Evolutionary conservation across 495 filamentous ascomycete species (phyloP).

Genomic region (Neurospora sp.): DNA sequence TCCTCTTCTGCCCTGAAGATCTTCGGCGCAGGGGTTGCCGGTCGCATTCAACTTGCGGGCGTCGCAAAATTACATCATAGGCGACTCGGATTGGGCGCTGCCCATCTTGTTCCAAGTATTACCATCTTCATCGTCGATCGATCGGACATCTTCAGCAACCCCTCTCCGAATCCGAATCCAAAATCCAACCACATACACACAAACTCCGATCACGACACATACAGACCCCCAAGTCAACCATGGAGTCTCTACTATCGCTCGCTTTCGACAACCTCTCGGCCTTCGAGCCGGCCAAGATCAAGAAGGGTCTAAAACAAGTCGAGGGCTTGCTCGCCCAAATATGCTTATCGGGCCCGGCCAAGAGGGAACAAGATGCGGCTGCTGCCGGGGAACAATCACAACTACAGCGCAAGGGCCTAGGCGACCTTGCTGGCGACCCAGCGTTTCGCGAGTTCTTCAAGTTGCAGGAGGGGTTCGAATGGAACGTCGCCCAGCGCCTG

Average conservation of each 20-base stretch:
- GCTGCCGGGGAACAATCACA: constrained; percentile 16
- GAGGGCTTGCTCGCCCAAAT: constrained; percentile 95
- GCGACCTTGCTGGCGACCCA: constrained; percentile 66
- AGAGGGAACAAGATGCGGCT: constrained; percentile 9
- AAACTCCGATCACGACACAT: neutral
- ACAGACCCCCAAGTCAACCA: constrained; percentile 24
- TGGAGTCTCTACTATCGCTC: constrained; percentile 87
- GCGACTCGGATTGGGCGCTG: neutral
- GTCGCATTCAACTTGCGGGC: neutral
- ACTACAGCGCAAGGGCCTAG: constrained; percentile 48
- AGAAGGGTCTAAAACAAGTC: constrained; percentile 89
- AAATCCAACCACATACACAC: neutral
- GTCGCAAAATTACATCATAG: neutral
- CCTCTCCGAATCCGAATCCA: neutral
- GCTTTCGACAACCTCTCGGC: constrained; percentile 96
- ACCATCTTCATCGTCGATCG: neutral
- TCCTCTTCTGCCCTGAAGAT: neutral
- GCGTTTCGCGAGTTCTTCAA: constrained; percentile 96
- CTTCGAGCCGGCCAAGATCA: constrained; percentile 76
- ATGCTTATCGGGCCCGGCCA: constrained; percentile 58
- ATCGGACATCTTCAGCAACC: neutral
- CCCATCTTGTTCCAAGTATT: neutral
- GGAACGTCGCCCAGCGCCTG: constrained; percentile 87
- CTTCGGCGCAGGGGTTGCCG: neutral
- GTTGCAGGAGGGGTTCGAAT: constrained; percentile 92